phyloP scores from a whole-genome alignment of 2,329 filamentous ascomycete genomes.

The Parastagonospora nodorum region DNA sequence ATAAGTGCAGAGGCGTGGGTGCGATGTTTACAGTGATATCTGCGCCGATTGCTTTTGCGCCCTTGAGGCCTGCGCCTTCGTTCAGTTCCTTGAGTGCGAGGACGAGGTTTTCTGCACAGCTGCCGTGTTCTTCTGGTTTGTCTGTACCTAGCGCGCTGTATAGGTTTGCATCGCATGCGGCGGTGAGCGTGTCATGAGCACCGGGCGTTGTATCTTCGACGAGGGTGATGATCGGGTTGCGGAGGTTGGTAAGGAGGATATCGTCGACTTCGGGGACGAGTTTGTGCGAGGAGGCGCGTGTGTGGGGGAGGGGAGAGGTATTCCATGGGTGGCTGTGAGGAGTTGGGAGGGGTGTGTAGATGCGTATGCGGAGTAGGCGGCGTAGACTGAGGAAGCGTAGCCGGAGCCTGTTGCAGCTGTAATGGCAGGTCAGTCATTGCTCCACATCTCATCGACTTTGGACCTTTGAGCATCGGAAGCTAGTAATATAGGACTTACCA shows the following conservation, averaged over 20 bases:
- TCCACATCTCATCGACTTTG: neutral
- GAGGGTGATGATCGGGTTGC: conserved; percentile 53
- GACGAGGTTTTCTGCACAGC: conserved; percentile 56
- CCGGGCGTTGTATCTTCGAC: conserved; percentile 52
- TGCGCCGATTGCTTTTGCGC: conserved; percentile 52
- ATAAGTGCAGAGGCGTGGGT: conserved; percentile 54
- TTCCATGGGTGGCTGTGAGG: conserved; percentile 50
- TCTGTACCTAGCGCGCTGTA: conserved; percentile 51
- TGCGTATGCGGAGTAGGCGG: conserved; percentile 55
- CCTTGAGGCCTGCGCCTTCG: conserved; percentile 52
- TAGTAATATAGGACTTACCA: conserved; percentile 30
- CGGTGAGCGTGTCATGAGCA: conserved; percentile 54
- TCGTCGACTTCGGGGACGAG: conserved; percentile 50
- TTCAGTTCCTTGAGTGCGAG: conserved; percentile 56
- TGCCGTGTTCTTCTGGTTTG: conserved; percentile 53
- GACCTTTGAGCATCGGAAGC: neutral
- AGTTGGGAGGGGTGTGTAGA: conserved; percentile 35
- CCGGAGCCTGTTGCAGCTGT: conserved; percentile 53
- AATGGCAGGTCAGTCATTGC: neutral
- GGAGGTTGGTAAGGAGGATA: conserved; percentile 52
- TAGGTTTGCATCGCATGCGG: conserved; percentile 53
- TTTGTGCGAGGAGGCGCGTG: conserved; percentile 49
- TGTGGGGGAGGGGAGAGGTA: conserved; percentile 54
- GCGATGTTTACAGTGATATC: conserved; percentile 55
- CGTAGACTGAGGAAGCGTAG: conserved; percentile 54